Evolutionary conservation across 73 alveolate genomes (phyloP).

Genomic region (Tetrahymena elliotti): DNA sequence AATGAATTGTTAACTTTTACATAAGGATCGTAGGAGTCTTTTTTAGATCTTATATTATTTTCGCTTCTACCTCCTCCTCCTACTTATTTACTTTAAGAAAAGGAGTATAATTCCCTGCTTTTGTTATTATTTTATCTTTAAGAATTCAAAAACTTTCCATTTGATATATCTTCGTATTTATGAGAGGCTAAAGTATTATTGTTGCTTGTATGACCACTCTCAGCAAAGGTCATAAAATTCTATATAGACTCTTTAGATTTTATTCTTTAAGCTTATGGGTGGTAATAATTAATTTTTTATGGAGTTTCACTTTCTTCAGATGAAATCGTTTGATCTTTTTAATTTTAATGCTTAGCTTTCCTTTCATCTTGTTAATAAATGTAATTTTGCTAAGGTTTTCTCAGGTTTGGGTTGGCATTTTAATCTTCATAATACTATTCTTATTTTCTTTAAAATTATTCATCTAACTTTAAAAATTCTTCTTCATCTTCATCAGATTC

Average conservation of each 20-base stretch:
- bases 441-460: neutral
- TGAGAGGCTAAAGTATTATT: neutral
- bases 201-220: neutral
- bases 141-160: neutral
- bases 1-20: neutral
- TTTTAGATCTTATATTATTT: neutral
- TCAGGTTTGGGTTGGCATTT: neutral
- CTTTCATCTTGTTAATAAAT: neutral
- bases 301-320: neutral
- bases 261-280: neutral
- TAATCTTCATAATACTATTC: neutral
- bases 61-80: neutral
- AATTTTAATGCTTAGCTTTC: neutral
- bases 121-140: neutral
- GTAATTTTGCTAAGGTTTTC: neutral
- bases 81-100: neutral
- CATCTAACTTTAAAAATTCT: neutral
- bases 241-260: neutral
- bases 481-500: neutral
- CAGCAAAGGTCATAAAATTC: neutral
- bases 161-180: neutral
- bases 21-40: neutral
- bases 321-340: neutral
- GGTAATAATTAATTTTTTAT: neutral
- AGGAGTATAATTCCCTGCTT: neutral